Conservation (phyloP, 169 alveolate species). For the Plasmodium inui region DNA sequence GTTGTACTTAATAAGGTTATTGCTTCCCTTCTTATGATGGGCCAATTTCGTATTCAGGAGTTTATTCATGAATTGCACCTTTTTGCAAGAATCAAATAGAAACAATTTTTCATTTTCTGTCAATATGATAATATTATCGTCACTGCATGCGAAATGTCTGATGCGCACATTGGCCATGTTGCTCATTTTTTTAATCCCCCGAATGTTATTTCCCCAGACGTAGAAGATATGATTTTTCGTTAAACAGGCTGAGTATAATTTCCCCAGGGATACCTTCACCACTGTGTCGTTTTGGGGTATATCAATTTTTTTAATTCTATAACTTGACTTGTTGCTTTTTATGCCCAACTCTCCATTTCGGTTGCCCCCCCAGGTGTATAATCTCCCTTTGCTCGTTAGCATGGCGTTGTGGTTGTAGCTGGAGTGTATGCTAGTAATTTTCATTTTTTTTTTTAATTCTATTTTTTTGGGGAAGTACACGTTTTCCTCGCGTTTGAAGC, state of each 20-base stretch:
- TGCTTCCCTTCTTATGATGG: not conserved
- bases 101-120: constrained; percentile 48
- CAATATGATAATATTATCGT: constrained; percentile 58
- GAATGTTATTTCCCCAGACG: constrained; percentile 65
- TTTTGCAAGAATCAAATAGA: constrained; percentile 20
- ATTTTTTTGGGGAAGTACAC: constrained; percentile 58
- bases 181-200: constrained; percentile 15
- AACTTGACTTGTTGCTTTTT: constrained; percentile 20
- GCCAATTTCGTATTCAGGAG: constrained; percentile 21
- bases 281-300: constrained; percentile 13
- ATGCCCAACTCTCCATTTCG: constrained; percentile 38
- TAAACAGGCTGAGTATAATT: constrained; percentile 73
- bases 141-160: constrained; percentile 57
- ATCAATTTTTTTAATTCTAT: constrained; percentile 26
- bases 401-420: constrained; percentile 42
- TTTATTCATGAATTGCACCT: constrained; percentile 28
- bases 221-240: constrained; percentile 49
- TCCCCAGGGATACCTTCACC: constrained; percentile 43
- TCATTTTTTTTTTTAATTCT: constrained; percentile 22
- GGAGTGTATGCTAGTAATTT: constrained; percentile 39
- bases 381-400: constrained; percentile 36
- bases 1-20: constrained; percentile 18
- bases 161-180: constrained; percentile 11
- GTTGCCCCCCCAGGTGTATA: constrained; percentile 68
- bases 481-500: constrained; percentile 38